Conservation (phyloP, 805 yeast genomes). For the Candida anglica region DNA sequence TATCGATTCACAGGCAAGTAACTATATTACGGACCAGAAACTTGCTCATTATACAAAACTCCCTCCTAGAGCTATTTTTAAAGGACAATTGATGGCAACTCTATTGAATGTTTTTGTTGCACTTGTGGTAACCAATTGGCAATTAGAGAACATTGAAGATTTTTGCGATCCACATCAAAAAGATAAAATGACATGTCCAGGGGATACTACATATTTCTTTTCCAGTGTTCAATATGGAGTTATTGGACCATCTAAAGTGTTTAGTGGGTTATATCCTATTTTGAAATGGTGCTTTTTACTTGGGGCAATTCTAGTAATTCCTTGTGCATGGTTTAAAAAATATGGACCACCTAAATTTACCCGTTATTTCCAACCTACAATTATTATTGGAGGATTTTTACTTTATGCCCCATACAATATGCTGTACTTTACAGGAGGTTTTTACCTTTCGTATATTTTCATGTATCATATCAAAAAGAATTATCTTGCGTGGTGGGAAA, state of each 20-base stretch:
- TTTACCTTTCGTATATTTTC: constrained; percentile 53
- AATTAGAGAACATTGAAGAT: constrained; percentile 29
- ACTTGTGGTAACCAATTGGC: constrained; percentile 37
- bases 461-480: constrained; percentile 49
- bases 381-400: constrained; percentile 48
- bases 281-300: constrained; percentile 57
- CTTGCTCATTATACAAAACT: constrained; percentile 56
- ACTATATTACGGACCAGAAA: constrained; percentile 43
- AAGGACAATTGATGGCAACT: constrained; percentile 39
- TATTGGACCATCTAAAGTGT: constrained; percentile 57
- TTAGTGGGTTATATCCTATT: constrained; percentile 50
- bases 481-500: constrained; percentile 63
- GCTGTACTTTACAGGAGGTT: constrained; percentile 55
- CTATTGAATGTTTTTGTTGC: constrained; percentile 31
- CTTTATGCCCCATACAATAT: constrained; percentile 50
- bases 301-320: constrained; percentile 42
- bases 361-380: constrained; percentile 50
- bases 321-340: constrained; percentile 32
- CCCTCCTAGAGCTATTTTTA: constrained; percentile 58
- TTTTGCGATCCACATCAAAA: constrained; percentile 33
- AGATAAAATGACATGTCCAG: constrained; percentile 36
- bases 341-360: constrained; percentile 29
- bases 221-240: constrained; percentile 54
- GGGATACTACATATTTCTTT: constrained; percentile 47
- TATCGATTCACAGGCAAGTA: constrained; percentile 62